Base-by-base conservation (phyloP, 345 rosid genomes). In the Linum lewisii region DNA sequence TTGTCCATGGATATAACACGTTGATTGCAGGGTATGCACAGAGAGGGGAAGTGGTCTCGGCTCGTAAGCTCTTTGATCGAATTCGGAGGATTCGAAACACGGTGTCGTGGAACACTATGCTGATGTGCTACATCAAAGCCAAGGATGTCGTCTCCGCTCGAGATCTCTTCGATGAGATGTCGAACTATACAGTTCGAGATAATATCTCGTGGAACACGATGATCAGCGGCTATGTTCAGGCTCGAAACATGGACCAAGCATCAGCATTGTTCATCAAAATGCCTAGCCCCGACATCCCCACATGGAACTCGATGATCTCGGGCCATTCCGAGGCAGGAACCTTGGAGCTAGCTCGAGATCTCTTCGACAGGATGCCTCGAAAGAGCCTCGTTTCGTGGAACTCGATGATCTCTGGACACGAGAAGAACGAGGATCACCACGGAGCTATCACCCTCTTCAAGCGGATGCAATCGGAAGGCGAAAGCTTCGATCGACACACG, bases 81-180 rank as follows among this genome's bases (percentile, higher is more conserved):
- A 77, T 85, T 32, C 86, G 54, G 62, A 83, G 81, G 63, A n/a
- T n/a, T n/a, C n/a, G n/a, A n/a, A 78, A 81, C 65, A 20, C 72
- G 11, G 86, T 87, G n/a, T 81, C 95, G 0, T 87, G 95, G 92
- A 87, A 87, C 63, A 77, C 87, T 0, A 87, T 87, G 90, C 79
- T 85, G 54, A 85, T 83, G 84, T 75, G 83, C 21, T 85, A 81
- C 45, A 77, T 79, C 49, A 87, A 78, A 66, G 87, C 78, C 5
- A 82, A 84, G 37, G 79, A 85, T 62, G 61, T 77, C 14, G 58
- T 65, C 22, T 73, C 86, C 61, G 92, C 92, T 0, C 73, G 87
- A 64, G 63, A 75, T 64, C 67, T 87, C 42, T 87, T 83, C 57
- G 87, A 77, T 63, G 74, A 77, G 62, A 85, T 83, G 87, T 60